phyloP scores from a whole-genome alignment of 164 flowering plant genomes.

The Dillenia turbinata region DNA sequence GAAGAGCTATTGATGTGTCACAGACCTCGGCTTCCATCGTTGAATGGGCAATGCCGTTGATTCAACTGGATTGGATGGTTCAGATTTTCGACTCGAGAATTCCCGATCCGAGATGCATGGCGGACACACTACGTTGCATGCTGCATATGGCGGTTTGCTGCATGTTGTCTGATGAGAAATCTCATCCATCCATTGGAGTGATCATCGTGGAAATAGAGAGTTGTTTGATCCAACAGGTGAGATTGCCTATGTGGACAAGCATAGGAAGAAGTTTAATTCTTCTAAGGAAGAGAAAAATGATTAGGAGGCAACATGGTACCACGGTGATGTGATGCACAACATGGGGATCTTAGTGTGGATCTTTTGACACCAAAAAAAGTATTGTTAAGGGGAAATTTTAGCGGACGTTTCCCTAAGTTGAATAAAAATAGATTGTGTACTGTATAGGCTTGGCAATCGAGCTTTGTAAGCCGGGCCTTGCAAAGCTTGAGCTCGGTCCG shows the following conservation, averaged over 20 bases:
- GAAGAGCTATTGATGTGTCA: conserved; percentile 44
- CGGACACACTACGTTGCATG: too few relatives aligned
- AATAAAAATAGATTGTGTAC: not conserved
- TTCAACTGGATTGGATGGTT: conserved; percentile 4
- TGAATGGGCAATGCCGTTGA: conserved; percentile 35
- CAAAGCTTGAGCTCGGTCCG: not conserved
- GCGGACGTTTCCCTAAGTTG: conserved; percentile 13
- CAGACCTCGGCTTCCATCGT: conserved; percentile 38
- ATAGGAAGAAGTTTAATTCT: conserved; percentile 2
- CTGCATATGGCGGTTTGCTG: conserved; percentile 39
- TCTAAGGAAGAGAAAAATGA: conserved; percentile 7
- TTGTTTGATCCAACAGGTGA: conserved; percentile 8
- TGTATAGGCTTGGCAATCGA: not conserved
- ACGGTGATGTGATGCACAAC: not conserved
- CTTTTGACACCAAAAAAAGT: conserved; percentile 8
- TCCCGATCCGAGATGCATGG: too few relatives aligned
- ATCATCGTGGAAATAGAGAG: conserved; percentile 22
- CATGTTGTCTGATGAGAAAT: conserved; percentile 13
- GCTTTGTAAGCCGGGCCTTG: too few relatives aligned
- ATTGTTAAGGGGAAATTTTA: conserved; percentile 30
- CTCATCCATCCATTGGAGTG: conserved; percentile 30
- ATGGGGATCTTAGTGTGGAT: conserved; percentile 4
- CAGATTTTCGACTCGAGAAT: conserved; percentile 26
- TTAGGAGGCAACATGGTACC: not conserved
- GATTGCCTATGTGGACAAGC: conserved; percentile 22